Percentiles rank a stretch among this genome's conserved stretches.
Conservation (phyloP, 208 protist species). For the Novymonas esmeraldas region DNA sequence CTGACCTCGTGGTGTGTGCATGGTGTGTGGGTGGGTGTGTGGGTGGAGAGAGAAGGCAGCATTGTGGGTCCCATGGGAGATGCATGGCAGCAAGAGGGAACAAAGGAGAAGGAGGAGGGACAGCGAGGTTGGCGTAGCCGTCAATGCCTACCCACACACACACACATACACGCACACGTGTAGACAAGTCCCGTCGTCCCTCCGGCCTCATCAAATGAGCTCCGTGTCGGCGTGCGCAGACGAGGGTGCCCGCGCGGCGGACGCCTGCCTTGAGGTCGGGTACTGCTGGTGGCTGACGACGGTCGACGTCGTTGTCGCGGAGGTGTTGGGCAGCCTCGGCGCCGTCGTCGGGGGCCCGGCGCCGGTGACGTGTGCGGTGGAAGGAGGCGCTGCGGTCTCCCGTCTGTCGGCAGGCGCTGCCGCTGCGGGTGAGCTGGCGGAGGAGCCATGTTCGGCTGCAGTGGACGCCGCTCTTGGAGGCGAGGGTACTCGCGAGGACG, state of each 20-base stretch:
- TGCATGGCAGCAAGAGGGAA: not conserved
- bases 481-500: no score
- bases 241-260: not conserved
- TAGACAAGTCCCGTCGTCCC: no score
- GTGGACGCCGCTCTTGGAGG: not conserved
- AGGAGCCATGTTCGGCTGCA: not conserved
- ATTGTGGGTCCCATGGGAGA: no score
- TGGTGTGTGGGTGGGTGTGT: no score
- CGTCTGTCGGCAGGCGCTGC: not conserved
- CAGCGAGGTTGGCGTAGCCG: no score
- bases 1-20: no score
- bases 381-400: no score
- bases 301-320: not conserved
- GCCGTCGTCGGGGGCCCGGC: no score
- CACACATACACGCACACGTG: not conserved
- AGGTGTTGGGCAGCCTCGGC: not conserved
- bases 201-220: slow-evolving; percentile 22
- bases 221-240: slow-evolving; percentile 9
- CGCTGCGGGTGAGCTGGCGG: not conserved
- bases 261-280: no score
- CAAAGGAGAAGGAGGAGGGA: not conserved
- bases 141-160: not conserved
- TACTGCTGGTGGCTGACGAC: no score
- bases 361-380: no score
- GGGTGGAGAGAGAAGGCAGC: not conserved